Evolutionary conservation across 192 early-diverging fungal species (phyloP).

Genomic region (Kappamyces sp.): DNA sequence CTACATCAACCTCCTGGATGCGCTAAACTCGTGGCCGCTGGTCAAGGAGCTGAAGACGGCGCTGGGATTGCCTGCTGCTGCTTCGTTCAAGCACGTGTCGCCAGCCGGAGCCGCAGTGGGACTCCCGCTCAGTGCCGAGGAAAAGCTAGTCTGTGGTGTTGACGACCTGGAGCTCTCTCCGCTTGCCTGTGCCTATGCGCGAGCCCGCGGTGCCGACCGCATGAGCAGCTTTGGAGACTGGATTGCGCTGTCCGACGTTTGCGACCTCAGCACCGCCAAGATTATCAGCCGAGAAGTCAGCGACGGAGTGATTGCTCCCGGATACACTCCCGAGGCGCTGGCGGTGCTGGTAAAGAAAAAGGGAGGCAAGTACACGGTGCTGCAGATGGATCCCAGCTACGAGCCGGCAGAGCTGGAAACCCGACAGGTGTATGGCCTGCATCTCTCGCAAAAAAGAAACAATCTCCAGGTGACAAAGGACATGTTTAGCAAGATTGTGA

Average conservation of each 20-base stretch:
- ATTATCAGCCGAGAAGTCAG: constrained; percentile 95
- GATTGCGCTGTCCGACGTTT: constrained; percentile 85
- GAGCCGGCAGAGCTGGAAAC: constrained; percentile 81
- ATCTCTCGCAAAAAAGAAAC: constrained; percentile 90
- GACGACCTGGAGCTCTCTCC: constrained; percentile 82
- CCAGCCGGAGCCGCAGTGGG: constrained; percentile 97
- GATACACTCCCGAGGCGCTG: constrained; percentile 78
- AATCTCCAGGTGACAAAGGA: constrained; percentile 66
- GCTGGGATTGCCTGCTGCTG: constrained; percentile 85
- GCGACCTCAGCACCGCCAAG: constrained; percentile 88
- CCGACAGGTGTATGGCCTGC: constrained; percentile 92
- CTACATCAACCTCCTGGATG: constrained; percentile 98
- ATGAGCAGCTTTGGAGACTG: constrained; percentile 99
- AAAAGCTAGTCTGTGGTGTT: constrained; percentile 87
- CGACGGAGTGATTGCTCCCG: constrained; percentile 96
- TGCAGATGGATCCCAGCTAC: constrained; percentile 89
- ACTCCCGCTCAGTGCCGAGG: constrained; percentile 66
- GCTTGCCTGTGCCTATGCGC: constrained; percentile 88
- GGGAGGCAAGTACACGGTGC: constrained; percentile 91
- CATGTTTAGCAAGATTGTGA: constrained; percentile 83
- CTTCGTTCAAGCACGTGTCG: constrained; percentile 98
- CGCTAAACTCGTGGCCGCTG: constrained; percentile 93
- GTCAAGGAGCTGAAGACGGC: constrained; percentile 92
- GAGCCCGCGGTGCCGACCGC: constrained; percentile 96
- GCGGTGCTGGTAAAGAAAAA: constrained; percentile 93